Base-by-base conservation (phyloP, 495 filamentous ascomycete genomes). In the Chlorociboria aeruginascens region DNA sequence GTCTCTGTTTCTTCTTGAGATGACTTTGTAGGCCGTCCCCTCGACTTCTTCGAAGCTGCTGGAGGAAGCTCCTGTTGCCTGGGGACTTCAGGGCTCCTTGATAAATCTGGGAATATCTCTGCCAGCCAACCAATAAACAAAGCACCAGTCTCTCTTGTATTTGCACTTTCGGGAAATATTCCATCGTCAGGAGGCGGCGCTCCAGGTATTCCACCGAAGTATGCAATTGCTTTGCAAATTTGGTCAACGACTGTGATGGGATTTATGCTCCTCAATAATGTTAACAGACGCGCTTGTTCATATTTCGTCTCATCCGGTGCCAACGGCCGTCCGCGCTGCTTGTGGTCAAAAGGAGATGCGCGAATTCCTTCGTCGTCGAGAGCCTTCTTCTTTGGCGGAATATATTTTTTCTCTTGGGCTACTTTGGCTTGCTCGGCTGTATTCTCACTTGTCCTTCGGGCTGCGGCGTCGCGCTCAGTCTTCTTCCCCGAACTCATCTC, bases 61-160 rank as follows among this genome's bases (percentile, higher is more conserved):
- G 6, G 11, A 6, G 42, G 42, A 32, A 16, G 29, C 12, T 14
- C 49, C 45, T 20, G 33, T 20, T 14, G 16, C 41, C 10, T 48
- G 13, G 40, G 36, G 52, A 35, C 55, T n/a, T 52, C 52, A 16
- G 49, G 49, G n/a, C 51, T 52, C 28, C 45, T 12, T 20, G 48
- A 43, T 3, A 73, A 54, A 43, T 64, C 66, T 28, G 74, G 74
- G 46, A 78, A 78, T 46, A 78, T 76, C 44, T 78, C 74, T 8
- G 72, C 64, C 32, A 78, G 61, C 74, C 74, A 78, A 8, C 74
- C 74, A 32, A 78, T 66, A 56, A 78, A 76, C 8, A 76, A 58
- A 35, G 69, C 69, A 12, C 74, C 74, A 3, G 69, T 66, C 30
- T 73, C 74, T 51, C 73, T 75, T 20, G 69, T 64, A 47, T 72